phyloP scores from a whole-genome alignment of 78 protist genomes.

The Dictyostelium firmibasis region DNA sequence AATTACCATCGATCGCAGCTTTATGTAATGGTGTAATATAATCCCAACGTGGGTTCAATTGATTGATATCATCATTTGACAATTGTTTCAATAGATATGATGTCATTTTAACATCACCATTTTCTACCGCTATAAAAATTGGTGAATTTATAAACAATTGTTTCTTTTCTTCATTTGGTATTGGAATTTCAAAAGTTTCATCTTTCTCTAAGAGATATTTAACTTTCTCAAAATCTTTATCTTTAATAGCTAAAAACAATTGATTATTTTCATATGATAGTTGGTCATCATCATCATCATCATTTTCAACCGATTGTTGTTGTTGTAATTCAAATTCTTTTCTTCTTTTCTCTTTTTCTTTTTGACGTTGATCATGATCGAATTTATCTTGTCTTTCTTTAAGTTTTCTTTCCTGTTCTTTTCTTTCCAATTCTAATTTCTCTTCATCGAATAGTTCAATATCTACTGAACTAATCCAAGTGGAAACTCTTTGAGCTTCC shows the following conservation, averaged over 20 bases:
- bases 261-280: conserved; percentile 20
- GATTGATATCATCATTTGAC: conserved; percentile 42
- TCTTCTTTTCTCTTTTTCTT: not conserved
- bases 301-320: not conserved
- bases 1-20: conserved; percentile 39
- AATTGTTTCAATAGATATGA: conserved; percentile 3
- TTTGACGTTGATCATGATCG: not conserved
- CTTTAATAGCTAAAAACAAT: conserved; percentile 14
- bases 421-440: not conserved
- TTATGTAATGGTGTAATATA: not conserved
- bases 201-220: conserved; percentile 18
- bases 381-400: conserved; percentile 12
- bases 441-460: conserved; percentile 43
- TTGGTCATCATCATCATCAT: not conserved
- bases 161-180: conserved; percentile 6
- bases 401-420: conserved; percentile 6
- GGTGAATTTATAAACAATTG: conserved; percentile 18
- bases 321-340: not conserved
- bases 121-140: conserved; percentile 41
- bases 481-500: conserved; percentile 57
- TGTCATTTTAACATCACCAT: conserved; percentile 24
- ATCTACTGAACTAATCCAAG: conserved; percentile 32
- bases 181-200: conserved; percentile 16
- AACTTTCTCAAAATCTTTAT: conserved; percentile 6
- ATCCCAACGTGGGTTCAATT: not conserved